Conservation (phyloP, 2,329 filamentous ascomycete genomes). For the Diplodia mutila region DNA sequence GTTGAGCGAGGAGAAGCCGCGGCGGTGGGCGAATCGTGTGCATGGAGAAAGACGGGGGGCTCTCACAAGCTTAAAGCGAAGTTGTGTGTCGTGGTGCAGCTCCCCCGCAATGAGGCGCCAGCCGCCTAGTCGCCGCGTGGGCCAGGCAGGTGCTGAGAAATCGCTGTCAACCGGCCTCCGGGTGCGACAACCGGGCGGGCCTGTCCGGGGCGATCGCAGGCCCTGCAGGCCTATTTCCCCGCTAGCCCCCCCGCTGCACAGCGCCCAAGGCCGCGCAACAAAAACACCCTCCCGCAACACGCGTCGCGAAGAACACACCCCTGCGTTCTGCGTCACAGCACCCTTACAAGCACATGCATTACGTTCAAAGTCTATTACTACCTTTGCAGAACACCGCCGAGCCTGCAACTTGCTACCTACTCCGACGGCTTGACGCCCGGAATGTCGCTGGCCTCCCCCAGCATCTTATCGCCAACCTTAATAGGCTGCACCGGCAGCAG, state of each 20-base stretch:
- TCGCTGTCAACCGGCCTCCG: no score
- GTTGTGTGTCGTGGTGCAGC: background rate
- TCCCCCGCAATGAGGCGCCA: slow-evolving; percentile 14
- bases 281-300: background rate
- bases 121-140: background rate
- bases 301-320: background rate
- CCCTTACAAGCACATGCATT: background rate
- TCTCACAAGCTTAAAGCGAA: slow-evolving; percentile 9
- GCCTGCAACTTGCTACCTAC: slow-evolving; percentile 31
- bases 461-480: slow-evolving; percentile 36
- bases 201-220: background rate
- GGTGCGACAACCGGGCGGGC: background rate
- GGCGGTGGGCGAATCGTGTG: slow-evolving; percentile 2
- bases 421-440: slow-evolving; percentile 42
- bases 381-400: no score
- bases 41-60: background rate
- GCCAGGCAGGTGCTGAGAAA: slow-evolving; percentile 1
- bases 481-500: slow-evolving; percentile 41
- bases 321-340: background rate
- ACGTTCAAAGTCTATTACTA: background rate
- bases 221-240: background rate
- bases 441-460: slow-evolving; percentile 43
- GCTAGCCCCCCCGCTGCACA: background rate
- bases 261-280: background rate
- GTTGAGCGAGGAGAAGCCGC: background rate